phyloP scores from a whole-genome alignment of 2,329 filamentous ascomycete species.

The Periconia sp. region DNA sequence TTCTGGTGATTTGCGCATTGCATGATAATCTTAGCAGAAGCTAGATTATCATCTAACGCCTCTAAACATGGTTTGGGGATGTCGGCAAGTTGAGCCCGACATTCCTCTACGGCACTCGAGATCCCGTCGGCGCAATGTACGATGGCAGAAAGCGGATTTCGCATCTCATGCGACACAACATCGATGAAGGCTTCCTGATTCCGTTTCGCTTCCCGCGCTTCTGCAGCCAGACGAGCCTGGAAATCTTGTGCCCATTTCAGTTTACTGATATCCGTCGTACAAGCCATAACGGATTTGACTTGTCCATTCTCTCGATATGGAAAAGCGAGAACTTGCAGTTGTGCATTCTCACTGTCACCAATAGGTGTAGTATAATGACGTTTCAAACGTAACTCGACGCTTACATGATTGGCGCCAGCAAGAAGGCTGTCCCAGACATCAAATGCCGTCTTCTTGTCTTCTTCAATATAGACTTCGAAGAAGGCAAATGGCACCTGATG shows the following conservation, averaged over 20 bases:
- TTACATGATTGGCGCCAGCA: conserved; percentile 27
- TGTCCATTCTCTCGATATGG: conserved; percentile 34
- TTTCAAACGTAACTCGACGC: conserved; percentile 31
- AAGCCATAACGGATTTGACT: conserved; percentile 40
- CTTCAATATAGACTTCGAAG: conserved; percentile 30
- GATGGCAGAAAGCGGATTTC: conserved; percentile 49
- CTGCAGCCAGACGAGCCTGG: conserved; percentile 39
- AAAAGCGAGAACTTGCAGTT: conserved; percentile 37
- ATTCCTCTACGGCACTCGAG: conserved; percentile 37
- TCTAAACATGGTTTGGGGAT: conserved; percentile 28
- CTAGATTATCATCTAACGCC: conserved; percentile 30
- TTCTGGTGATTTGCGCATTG: conserved; percentile 52
- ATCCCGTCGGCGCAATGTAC: conserved; percentile 50
- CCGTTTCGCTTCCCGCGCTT: conserved; percentile 43
- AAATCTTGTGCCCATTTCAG: conserved; percentile 44
- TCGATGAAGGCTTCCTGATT: conserved; percentile 46
- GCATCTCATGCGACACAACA: conserved; percentile 48
- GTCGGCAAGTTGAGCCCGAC: conserved; percentile 17
- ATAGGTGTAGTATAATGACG: conserved; percentile 32
- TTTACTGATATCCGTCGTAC: conserved; percentile 42
- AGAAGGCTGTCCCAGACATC: conserved; percentile 27
- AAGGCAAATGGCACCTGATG: conserved; percentile 19
- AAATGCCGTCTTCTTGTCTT: conserved; percentile 26
- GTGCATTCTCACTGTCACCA: conserved; percentile 32
- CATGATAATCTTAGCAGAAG: conserved; percentile 47